Evolutionary conservation across 805 yeast genomes (phyloP).

Genomic region (Wilhelminamyces savonicus): DNA sequence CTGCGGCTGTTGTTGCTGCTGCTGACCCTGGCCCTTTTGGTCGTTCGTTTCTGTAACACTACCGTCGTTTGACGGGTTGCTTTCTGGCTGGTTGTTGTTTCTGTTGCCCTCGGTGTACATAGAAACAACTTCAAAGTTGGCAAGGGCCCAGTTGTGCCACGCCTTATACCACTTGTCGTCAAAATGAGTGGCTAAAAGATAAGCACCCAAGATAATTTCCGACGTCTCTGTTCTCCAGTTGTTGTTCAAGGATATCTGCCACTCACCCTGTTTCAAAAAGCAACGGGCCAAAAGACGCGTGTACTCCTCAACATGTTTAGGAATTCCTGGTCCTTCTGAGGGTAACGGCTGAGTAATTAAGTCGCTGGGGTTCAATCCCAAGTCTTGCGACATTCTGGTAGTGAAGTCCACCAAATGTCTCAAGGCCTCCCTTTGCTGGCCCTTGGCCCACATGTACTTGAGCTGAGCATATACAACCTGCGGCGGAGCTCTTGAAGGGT

Average conservation of each 20-base stretch:
- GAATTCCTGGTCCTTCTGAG: conserved; percentile 60
- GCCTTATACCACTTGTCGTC: conserved; percentile 95
- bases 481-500: conserved; percentile 82
- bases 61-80: conserved; percentile 4
- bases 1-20: conserved; percentile 6
- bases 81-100: conserved; percentile 6
- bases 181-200: conserved; percentile 89
- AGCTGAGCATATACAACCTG: conserved; percentile 96
- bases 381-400: conserved; percentile 79
- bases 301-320: conserved; percentile 73
- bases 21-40: too few relatives aligned
- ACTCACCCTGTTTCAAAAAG: conserved; percentile 95
- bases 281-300: conserved; percentile 87
- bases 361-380: conserved; percentile 82
- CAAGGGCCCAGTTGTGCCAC: conserved; percentile 99
- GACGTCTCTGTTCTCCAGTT: conserved; percentile 76
- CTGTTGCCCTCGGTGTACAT: conserved; percentile 34
- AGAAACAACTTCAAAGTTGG: conserved; percentile 92
- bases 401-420: conserved; percentile 85
- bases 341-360: conserved; percentile 84
- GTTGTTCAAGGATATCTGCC: conserved; percentile 81
- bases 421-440: conserved; percentile 81
- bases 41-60: neutral
- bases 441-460: conserved; percentile 96
- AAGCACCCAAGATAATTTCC: conserved; percentile 85